Evolutionary conservation across 1,284 basidiomycete species (phyloP).

Genomic region (Cerrena zonata): DNA sequence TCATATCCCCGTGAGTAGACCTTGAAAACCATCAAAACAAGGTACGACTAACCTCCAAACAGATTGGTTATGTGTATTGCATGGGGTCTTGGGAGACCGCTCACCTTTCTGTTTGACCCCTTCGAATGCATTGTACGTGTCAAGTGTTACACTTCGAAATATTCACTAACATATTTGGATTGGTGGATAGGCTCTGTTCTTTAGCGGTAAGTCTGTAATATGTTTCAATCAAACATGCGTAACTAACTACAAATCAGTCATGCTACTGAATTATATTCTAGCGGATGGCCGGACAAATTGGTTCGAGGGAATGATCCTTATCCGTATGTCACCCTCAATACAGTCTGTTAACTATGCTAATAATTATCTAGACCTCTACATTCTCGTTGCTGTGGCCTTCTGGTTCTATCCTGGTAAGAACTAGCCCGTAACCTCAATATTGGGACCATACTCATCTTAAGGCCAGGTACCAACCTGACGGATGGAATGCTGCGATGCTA

Average conservation of each 20-base stretch:
- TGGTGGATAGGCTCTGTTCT: neutral
- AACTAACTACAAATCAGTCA: neutral
- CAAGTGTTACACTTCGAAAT: neutral
- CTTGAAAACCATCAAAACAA: neutral
- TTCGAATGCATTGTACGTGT: conserved; percentile 2
- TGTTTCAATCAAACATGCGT: neutral
- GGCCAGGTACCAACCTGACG: too few relatives aligned
- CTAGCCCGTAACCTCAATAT: too few relatives aligned
- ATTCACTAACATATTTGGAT: neutral
- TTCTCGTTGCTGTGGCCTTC: neutral
- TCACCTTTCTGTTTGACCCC: conserved; percentile 6
- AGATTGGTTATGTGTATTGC: neutral
- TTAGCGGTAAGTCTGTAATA: neutral
- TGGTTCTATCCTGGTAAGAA: neutral
- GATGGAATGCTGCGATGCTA: too few relatives aligned
- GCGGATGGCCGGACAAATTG: neutral
- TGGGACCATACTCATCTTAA: too few relatives aligned
- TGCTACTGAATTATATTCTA: neutral
- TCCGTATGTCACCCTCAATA: neutral
- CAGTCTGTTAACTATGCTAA: neutral
- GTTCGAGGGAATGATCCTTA: neutral
- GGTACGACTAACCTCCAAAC: neutral
- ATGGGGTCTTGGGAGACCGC: conserved; percentile 3
- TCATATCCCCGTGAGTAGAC: neutral
- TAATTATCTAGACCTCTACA: neutral